Evolutionary conservation across 441 rosid genomes (phyloP).

Genomic region (Breynia disticha): DNA sequence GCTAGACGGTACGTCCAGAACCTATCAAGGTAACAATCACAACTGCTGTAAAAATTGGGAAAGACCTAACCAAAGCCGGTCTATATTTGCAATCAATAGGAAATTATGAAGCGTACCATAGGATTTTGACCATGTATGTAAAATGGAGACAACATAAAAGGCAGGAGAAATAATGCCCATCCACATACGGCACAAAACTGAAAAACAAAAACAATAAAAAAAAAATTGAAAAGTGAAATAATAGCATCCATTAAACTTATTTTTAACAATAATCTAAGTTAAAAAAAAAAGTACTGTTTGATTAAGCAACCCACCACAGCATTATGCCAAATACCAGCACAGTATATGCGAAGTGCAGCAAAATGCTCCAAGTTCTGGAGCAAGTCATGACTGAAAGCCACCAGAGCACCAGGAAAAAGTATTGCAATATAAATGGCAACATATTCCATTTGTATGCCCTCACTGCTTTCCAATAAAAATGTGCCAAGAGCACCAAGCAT

Average conservation of each 20-base stretch:
- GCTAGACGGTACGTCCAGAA: conserved; percentile 50
- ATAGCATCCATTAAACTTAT: neutral
- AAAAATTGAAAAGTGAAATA: conserved; percentile 9
- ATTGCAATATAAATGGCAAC: conserved; percentile 68
- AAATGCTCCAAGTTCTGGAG: conserved; percentile 44
- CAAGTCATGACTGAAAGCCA: conserved; percentile 60
- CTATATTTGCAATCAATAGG: conserved; percentile 5
- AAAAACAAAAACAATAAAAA: too few species aligned
- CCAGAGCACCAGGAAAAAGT: conserved; percentile 84
- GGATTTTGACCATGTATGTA: conserved; percentile 51
- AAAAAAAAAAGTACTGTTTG: neutral
- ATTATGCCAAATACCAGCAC: conserved; percentile 95
- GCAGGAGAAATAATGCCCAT: conserved; percentile 42
- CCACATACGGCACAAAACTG: conserved; percentile 69
- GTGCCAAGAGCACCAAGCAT: conserved; percentile 31
- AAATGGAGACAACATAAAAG: conserved; percentile 47
- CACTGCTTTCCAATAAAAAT: conserved; percentile 54
- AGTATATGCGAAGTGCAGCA: conserved; percentile 62
- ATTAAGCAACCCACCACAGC: conserved; percentile 48
- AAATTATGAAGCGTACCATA: conserved; percentile 26
- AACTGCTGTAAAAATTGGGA: conserved; percentile 1
- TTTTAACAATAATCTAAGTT: neutral
- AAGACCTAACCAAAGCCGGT: neutral
- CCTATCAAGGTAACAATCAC: conserved; percentile 30
- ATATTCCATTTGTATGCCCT: conserved; percentile 70